Conservation (phyloP, 2,329 filamentous ascomycete species). For the Keithomyces neogunnii region DNA sequence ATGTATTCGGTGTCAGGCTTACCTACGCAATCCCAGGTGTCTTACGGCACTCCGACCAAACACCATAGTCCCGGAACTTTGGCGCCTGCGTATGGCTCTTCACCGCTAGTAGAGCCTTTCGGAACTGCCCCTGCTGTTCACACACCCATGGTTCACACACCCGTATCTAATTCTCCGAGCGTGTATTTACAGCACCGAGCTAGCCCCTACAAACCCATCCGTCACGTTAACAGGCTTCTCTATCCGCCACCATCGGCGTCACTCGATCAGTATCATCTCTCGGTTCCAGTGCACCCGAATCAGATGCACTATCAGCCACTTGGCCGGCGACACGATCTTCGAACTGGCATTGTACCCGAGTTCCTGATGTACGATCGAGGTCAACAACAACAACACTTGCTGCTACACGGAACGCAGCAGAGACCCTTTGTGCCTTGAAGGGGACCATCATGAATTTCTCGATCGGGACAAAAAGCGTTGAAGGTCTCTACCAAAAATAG, state of each 20-base stretch:
- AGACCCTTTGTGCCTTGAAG: slow-evolving; percentile 28
- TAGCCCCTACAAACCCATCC: slow-evolving; percentile 87
- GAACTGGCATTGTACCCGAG: slow-evolving; percentile 63
- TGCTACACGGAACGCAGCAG: slow-evolving; percentile 18
- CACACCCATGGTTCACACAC: slow-evolving; percentile 50
- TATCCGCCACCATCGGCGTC: slow-evolving; percentile 77
- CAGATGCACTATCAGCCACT: slow-evolving; percentile 81
- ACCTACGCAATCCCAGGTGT: slow-evolving; percentile 21
- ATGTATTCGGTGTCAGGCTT: slow-evolving; percentile 14
- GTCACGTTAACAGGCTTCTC: slow-evolving; percentile 82
- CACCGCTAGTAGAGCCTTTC: slow-evolving; percentile 58
- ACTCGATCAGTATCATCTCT: slow-evolving; percentile 63
- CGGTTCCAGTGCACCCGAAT: slow-evolving; percentile 48
- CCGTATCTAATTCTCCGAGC: slow-evolving; percentile 74
- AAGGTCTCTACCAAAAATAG: not conserved
- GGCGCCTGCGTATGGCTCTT: slow-evolving; percentile 44
- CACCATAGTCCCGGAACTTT: slow-evolving; percentile 42
- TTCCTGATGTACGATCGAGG: slow-evolving; percentile 33
- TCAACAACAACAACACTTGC: slow-evolving; percentile 19
- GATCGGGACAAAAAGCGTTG: not conserved
- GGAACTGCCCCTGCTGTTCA: slow-evolving; percentile 42
- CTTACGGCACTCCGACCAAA: slow-evolving; percentile 44
- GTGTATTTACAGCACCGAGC: slow-evolving; percentile 80
- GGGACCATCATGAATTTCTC: not conserved
- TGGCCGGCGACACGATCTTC: slow-evolving; percentile 58